Conservation (phyloP, 1,139 yeast genomes). For the Lodderomyces metapsilosis region DNA sequence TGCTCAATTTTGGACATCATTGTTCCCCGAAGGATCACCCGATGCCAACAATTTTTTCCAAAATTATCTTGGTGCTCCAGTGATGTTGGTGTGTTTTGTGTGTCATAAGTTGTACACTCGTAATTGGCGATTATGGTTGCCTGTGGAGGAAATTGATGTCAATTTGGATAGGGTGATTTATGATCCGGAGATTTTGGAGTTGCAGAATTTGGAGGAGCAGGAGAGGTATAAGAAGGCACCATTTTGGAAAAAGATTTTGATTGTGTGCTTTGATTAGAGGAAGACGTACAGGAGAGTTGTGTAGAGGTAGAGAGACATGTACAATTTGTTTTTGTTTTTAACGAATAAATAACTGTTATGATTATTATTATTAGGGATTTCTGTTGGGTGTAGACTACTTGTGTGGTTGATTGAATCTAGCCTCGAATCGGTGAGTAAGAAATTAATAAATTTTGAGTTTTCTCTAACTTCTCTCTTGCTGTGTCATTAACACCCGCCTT, state of each 20-base stretch:
- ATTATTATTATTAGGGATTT: too few species aligned
- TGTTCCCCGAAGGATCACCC: conserved; percentile 33
- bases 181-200: conserved; percentile 37
- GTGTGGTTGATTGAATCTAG: too few species aligned
- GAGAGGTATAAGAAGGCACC: conserved; percentile 23
- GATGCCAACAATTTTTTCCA: conserved; percentile 33
- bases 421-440: too few species aligned
- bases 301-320: neutral
- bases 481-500: too few species aligned
- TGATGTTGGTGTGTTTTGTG: conserved; percentile 28
- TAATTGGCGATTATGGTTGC: conserved; percentile 28
- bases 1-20: conserved; percentile 41
- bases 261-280: conserved; percentile 22
- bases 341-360: too few species aligned
- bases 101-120: conserved; percentile 31
- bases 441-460: too few species aligned
- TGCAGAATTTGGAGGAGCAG: conserved; percentile 36
- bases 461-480: too few species aligned
- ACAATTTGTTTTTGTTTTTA: too few species aligned
- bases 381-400: too few species aligned
- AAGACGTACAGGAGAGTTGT: neutral
- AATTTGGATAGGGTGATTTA: conserved; percentile 42
- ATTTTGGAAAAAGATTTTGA: conserved; percentile 22
- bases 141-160: conserved; percentile 37
- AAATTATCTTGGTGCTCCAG: conserved; percentile 32